These are phyloP conservation scores for Lachnellula cervina DNA, from an alignment of 2,329 filamentous ascomycete species.

Conservation along the genomic window DNA sequence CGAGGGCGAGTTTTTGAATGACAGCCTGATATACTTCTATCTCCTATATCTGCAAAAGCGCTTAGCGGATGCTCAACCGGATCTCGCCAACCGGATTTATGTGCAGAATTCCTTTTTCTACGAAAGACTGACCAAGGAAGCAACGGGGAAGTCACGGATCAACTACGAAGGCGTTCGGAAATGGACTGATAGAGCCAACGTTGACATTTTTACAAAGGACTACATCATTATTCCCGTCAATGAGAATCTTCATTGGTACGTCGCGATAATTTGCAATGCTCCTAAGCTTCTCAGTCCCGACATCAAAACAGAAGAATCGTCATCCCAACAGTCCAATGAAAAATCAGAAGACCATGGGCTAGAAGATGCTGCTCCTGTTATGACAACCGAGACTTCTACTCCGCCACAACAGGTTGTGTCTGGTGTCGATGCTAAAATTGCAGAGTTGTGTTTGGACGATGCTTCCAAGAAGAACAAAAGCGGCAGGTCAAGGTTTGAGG, in stretches of 20 bases:
- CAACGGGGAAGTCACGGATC: conserved; percentile 54
- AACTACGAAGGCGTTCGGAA: conserved; percentile 81
- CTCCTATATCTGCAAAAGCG: conserved; percentile 66
- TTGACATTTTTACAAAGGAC: conserved; percentile 80
- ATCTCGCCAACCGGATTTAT: conserved; percentile 63
- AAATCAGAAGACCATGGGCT: not conserved
- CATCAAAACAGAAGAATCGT: conserved; percentile 1
- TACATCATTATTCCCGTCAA: conserved; percentile 93
- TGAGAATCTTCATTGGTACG: conserved; percentile 83
- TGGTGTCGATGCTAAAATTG: conserved; percentile 7
- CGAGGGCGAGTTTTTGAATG: conserved; percentile 83
- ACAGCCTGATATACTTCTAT: conserved; percentile 88
- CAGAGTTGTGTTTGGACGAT: conserved; percentile 12
- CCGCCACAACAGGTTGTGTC: not conserved
- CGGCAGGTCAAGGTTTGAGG: not conserved
- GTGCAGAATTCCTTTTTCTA: conserved; percentile 96
- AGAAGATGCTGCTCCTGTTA: not conserved
- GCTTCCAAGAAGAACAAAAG: not conserved
- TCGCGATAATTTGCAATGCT: conserved; percentile 91
- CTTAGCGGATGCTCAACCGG: conserved; percentile 49
- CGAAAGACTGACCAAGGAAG: conserved; percentile 61
- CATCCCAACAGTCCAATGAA: not conserved
- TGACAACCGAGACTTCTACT: not conserved
- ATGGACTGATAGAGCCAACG: conserved; percentile 68
- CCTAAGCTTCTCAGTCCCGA: conserved; percentile 49